phyloP scores from a whole-genome alignment of 768 basidiomycete species.

The Russula dissimulans region DNA sequence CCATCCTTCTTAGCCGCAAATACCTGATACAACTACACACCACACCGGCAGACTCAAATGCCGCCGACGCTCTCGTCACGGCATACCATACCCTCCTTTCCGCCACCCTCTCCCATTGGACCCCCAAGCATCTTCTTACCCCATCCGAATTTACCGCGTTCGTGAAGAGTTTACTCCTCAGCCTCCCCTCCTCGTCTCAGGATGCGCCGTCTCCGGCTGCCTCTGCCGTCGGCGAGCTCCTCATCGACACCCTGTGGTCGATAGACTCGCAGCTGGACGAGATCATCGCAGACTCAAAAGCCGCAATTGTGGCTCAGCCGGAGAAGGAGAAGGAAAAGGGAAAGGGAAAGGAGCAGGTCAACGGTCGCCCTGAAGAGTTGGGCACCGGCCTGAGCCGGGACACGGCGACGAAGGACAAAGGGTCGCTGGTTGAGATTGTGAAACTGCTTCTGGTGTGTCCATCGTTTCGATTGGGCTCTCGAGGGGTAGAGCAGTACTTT shows the following conservation, averaged over 20 bases:
- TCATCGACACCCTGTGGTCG: slow-evolving; percentile 79
- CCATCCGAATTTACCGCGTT: slow-evolving; percentile 50
- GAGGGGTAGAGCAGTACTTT: slow-evolving; percentile 27
- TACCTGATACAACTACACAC: slow-evolving; percentile 53
- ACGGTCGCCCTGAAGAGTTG: slow-evolving; percentile 4
- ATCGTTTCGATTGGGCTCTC: slow-evolving; percentile 28
- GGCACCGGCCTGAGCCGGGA: slow-evolving; percentile 34
- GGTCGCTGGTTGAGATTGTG: slow-evolving; percentile 46
- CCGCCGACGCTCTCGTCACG: slow-evolving; percentile 49
- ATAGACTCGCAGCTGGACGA: slow-evolving; percentile 73
- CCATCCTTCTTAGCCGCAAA: slow-evolving; percentile 39
- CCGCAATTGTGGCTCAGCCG: slow-evolving; percentile 21
- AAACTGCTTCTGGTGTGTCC: slow-evolving; percentile 8
- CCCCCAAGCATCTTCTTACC: slow-evolving; percentile 38
- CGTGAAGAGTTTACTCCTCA: slow-evolving; percentile 48
- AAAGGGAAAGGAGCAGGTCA: slow-evolving; percentile 7
- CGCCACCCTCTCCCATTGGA: slow-evolving; percentile 50
- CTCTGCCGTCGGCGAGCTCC: slow-evolving; percentile 49
- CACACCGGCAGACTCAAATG: slow-evolving; percentile 44
- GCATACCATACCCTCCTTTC: slow-evolving; percentile 61
- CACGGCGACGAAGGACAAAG: slow-evolving; percentile 54
- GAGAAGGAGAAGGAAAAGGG: neutral
- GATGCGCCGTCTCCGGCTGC: slow-evolving; percentile 30
- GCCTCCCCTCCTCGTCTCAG: slow-evolving; percentile 60
- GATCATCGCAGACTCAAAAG: slow-evolving; percentile 44